Conservation (phyloP, 169 alveolate genomes). For the Perkinsus chesapeaki region DNA sequence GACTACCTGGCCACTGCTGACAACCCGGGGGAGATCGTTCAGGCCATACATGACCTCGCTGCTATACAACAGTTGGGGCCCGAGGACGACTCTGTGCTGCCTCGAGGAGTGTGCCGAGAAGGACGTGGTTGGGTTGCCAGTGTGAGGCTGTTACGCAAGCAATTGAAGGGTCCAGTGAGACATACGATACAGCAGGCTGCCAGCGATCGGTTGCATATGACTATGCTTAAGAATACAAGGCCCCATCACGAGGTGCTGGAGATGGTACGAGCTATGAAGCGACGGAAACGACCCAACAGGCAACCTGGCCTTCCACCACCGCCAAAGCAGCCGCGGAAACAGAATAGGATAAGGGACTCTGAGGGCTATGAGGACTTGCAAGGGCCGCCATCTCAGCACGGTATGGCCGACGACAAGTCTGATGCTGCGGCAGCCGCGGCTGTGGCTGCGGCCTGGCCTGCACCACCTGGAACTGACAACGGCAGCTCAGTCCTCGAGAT, state of each 20-base stretch:
- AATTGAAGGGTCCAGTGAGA: neutral
- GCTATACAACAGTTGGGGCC: neutral
- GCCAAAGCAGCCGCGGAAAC: neutral
- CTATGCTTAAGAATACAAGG: neutral
- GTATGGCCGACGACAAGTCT: neutral
- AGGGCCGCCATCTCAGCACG: neutral
- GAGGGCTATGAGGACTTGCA: neutral
- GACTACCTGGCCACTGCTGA: neutral
- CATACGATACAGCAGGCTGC: neutral
- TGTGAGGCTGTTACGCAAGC: neutral
- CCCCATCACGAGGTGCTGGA: neutral
- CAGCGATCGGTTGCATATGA: neutral
- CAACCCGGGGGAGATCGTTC: neutral
- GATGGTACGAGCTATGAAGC: neutral
- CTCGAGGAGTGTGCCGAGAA: neutral
- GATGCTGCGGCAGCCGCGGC: neutral
- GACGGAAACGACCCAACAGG: neutral
- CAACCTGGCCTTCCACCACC: neutral
- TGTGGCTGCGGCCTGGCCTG: neutral
- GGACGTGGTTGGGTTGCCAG: neutral
- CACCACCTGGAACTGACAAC: neutral
- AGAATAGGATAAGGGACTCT: neutral
- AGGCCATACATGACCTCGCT: neutral
- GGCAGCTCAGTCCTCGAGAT: neutral
- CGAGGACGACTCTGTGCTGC: neutral